Percentiles rank a stretch among this genome's conserved stretches.
These are phyloP conservation scores for Salix viminalis DNA, from an alignment of 345 rosid species.

Conservation along the genomic window DNA sequence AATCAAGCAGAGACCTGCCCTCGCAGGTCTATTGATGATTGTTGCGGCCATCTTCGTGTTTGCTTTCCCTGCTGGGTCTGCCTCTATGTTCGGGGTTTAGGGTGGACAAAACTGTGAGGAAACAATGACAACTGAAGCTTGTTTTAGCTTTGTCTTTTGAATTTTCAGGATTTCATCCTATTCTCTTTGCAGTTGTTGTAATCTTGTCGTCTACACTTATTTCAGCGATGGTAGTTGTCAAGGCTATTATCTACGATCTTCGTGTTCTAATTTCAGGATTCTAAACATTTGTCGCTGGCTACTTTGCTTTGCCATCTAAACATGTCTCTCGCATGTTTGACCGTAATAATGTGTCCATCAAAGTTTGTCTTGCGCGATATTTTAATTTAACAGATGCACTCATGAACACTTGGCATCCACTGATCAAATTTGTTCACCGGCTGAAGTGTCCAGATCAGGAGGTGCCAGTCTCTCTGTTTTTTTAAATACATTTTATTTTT, in stretches of 20 bases:
- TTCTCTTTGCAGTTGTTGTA: background rate
- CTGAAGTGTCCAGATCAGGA: too few relatives aligned
- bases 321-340: background rate
- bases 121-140: background rate
- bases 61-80: conserved; percentile 8
- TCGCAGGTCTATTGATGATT: conserved; percentile 15
- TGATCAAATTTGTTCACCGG: too few relatives aligned
- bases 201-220: background rate
- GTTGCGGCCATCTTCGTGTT: conserved; percentile 23
- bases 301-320: background rate
- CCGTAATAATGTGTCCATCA: background rate
- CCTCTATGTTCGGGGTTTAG: conserved; percentile 1
- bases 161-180: background rate
- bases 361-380: background rate
- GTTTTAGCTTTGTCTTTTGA: background rate
- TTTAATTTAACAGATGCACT: background rate
- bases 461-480: too few relatives aligned
- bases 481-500: too few relatives aligned
- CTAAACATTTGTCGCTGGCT: background rate
- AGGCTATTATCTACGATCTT: background rate
- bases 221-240: background rate
- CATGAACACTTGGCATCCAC: background rate
- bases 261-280: background rate
- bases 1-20: conserved; percentile 7
- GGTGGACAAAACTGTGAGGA: background rate